phyloP scores from a whole-genome alignment of 2,329 filamentous ascomycete species.

The Neofusicoccum umdonicola region DNA sequence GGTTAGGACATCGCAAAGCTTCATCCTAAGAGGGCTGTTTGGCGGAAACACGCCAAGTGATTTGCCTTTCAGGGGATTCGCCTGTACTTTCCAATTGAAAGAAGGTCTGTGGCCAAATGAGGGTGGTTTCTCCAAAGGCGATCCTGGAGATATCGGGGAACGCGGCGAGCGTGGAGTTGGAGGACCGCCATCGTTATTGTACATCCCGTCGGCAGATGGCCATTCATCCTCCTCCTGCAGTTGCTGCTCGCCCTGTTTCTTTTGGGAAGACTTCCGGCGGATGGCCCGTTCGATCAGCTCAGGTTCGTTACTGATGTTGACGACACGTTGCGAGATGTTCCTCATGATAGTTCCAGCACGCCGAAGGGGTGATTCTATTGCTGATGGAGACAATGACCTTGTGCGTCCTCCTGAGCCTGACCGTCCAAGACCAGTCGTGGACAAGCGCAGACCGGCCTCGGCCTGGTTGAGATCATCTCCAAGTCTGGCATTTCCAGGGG shows the following conservation, averaged over 20 bases:
- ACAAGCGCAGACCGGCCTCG: slow-evolving; percentile 54
- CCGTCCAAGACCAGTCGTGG: slow-evolving; percentile 26
- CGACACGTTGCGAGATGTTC: slow-evolving; percentile 93
- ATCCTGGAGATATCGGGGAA: slow-evolving; percentile 24
- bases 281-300: slow-evolving; percentile 75
- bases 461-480: slow-evolving; percentile 61
- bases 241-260: slow-evolving; percentile 49
- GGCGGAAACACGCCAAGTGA: slow-evolving; percentile 82
- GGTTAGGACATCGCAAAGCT: slow-evolving; percentile 79
- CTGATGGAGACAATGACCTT: slow-evolving; percentile 46
- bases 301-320: slow-evolving; percentile 92
- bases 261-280: slow-evolving; percentile 60
- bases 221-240: slow-evolving; percentile 4
- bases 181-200: slow-evolving; percentile 39
- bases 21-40: slow-evolving; percentile 69
- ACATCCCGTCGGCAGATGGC: background rate
- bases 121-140: slow-evolving; percentile 39
- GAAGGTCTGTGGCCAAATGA: slow-evolving; percentile 27
- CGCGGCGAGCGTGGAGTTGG: slow-evolving; percentile 2
- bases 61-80: slow-evolving; percentile 83
- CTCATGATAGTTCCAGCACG: slow-evolving; percentile 52
- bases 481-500: slow-evolving; percentile 42
- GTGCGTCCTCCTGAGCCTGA: slow-evolving; percentile 45
- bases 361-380: slow-evolving; percentile 46
- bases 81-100: slow-evolving; percentile 37